phyloP scores from a whole-genome alignment of 2,329 filamentous ascomycete genomes.

The Botrytis tulipae region DNA sequence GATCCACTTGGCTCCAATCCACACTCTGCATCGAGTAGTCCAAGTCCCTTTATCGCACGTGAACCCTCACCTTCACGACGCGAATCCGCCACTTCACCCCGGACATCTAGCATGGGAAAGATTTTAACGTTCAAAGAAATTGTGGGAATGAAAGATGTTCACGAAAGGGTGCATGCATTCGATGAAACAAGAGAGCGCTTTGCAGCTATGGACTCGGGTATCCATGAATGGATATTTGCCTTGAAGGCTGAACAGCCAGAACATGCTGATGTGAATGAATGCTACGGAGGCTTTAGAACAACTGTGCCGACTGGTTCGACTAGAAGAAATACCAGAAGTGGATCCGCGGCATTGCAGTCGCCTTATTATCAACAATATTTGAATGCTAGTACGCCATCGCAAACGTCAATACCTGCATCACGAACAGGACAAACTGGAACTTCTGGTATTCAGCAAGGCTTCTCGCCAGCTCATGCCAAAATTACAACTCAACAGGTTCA shows the following conservation, averaged over 20 bases:
- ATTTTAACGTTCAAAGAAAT: slow-evolving; percentile 67
- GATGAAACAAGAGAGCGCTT: slow-evolving; percentile 70
- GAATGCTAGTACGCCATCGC: slow-evolving; percentile 45
- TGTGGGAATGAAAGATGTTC: slow-evolving; percentile 60
- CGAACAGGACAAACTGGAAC: slow-evolving; percentile 27
- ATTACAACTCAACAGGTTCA: slow-evolving; percentile 41
- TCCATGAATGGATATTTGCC: slow-evolving; percentile 58
- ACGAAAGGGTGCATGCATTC: slow-evolving; percentile 72
- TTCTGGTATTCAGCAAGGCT: slow-evolving; percentile 32
- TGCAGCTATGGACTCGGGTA: slow-evolving; percentile 69
- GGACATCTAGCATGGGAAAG: slow-evolving; percentile 18
- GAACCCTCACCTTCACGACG: slow-evolving; percentile 25
- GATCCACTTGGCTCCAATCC: slow-evolving; percentile 3
- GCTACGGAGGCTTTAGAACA: slow-evolving; percentile 24
- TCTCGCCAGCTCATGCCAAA: slow-evolving; percentile 31
- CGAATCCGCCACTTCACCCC: slow-evolving; percentile 20
- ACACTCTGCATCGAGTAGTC: slow-evolving; percentile 17
- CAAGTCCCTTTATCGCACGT: slow-evolving; percentile 19
- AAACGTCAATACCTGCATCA: slow-evolving; percentile 27
- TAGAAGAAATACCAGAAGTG: slow-evolving; percentile 30
- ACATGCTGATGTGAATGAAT: slow-evolving; percentile 42
- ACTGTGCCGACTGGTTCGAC: slow-evolving; percentile 25
- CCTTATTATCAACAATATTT: slow-evolving; percentile 58
- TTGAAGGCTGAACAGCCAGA: slow-evolving; percentile 50
- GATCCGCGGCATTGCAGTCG: slow-evolving; percentile 39